phyloP scores from a whole-genome alignment of 2,329 filamentous ascomycete species.

The Nakataea oryzae region DNA sequence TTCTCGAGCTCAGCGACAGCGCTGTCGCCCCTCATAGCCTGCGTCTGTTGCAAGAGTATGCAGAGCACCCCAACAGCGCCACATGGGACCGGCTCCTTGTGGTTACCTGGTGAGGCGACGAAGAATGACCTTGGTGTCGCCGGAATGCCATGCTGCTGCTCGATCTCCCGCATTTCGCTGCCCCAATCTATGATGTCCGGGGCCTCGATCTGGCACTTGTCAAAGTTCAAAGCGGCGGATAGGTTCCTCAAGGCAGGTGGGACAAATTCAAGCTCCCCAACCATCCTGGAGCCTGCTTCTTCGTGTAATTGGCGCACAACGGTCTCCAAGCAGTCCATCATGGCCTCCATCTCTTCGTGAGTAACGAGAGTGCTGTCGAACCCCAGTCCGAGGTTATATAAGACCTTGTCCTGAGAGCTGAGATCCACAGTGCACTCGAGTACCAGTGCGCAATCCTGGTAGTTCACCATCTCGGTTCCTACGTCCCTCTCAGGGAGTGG shows the following conservation, averaged over 20 bases:
- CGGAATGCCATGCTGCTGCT: not conserved
- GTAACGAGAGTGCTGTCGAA: not conserved
- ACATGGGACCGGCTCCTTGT: not conserved
- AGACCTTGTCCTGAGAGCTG: not conserved
- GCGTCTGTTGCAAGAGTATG: not conserved
- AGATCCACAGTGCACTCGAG: not conserved
- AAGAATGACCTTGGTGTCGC: not conserved
- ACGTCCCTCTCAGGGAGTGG: not conserved
- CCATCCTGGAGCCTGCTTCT: not conserved
- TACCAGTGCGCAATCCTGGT: not conserved
- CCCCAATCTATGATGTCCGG: not conserved
- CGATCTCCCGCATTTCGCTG: not conserved
- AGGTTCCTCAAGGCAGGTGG: not conserved
- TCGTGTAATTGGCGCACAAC: not conserved
- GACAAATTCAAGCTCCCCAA: not conserved
- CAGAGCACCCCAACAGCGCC: not conserved
- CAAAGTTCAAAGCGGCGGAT: not conserved
- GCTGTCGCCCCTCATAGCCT: too few species aligned
- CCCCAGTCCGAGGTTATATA: not conserved
- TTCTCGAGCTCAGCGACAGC: too few species aligned
- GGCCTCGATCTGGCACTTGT: not conserved
- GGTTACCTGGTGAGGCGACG: not conserved
- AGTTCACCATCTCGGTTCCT: not conserved
- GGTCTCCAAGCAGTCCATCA: not conserved
- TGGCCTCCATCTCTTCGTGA: not conserved